Conservation (phyloP, 2,329 filamentous ascomycete genomes). For the Didymella pomorum region DNA sequence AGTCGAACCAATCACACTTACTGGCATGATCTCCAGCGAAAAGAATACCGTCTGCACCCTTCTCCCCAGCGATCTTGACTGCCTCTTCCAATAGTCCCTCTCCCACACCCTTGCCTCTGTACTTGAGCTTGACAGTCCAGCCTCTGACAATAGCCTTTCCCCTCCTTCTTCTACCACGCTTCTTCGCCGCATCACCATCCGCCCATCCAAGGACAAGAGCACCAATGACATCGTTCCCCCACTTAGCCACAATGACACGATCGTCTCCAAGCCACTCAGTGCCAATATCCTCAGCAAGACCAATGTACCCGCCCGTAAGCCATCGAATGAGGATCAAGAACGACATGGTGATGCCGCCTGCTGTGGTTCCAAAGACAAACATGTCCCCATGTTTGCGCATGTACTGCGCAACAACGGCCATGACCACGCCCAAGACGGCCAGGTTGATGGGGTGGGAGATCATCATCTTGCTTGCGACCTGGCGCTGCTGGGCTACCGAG, state of each 20-base stretch:
- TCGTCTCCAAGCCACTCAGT: constrained; percentile 68
- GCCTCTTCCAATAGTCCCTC: constrained; percentile 76
- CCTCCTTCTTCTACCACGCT: constrained; percentile 58
- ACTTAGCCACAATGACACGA: constrained; percentile 67
- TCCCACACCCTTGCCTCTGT: constrained; percentile 76
- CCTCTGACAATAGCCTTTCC: constrained; percentile 77
- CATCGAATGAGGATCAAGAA: constrained; percentile 69
- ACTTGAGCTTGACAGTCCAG: constrained; percentile 78
- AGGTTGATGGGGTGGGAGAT: constrained; percentile 49
- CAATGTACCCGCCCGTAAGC: constrained; percentile 68
- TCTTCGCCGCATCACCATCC: constrained; percentile 55
- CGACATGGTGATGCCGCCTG: constrained; percentile 68
- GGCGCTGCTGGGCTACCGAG: constrained; percentile 82
- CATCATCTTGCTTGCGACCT: constrained; percentile 69
- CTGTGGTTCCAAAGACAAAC: constrained; percentile 65
- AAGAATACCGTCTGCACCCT: constrained; percentile 73
- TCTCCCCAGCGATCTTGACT: constrained; percentile 71
- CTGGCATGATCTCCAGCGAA: constrained; percentile 84
- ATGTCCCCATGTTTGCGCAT: constrained; percentile 58
- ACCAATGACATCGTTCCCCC: constrained; percentile 74
- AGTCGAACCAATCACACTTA: constrained; percentile 49
- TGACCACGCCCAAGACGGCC: constrained; percentile 49
- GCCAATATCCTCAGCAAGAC: constrained; percentile 66
- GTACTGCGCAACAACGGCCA: constrained; percentile 52
- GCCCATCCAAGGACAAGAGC: constrained; percentile 74